Conservation (phyloP, 1,284 basidiomycete genomes). For the Rhodofomes roseus region DNA sequence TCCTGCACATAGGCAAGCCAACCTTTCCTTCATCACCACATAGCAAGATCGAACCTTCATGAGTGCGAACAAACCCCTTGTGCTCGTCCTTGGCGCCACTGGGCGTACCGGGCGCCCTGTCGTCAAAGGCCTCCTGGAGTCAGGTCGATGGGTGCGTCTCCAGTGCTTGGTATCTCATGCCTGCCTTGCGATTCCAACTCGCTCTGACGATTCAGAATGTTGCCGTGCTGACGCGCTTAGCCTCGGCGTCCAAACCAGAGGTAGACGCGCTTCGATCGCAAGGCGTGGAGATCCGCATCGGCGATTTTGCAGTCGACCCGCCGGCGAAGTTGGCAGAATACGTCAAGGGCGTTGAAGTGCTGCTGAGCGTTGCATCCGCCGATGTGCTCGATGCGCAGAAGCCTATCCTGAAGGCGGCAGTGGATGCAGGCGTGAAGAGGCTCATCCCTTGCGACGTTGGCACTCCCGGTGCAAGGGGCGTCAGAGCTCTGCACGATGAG, state of each 20-base stretch:
- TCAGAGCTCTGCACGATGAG: conserved; percentile 12
- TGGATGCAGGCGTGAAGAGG: conserved; percentile 15
- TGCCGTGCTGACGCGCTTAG: conserved; percentile 9
- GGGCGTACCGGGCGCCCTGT: conserved; percentile 17
- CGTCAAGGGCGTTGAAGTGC: conserved; percentile 12
- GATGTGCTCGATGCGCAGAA: conserved; percentile 8
- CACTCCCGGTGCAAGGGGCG: conserved; percentile 12
- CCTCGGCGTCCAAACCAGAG: conserved; percentile 12
- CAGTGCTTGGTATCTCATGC: not conserved
- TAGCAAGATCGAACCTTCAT: not conserved
- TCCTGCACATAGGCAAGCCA: too few species aligned
- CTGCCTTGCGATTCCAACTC: not conserved
- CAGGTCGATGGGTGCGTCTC: conserved; percentile 15
- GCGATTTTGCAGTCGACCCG: conserved; percentile 9
- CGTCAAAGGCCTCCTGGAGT: conserved; percentile 11
- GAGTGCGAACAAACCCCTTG: conserved; percentile 9
- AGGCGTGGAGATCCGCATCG: conserved; percentile 16
- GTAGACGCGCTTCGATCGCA: conserved; percentile 3
- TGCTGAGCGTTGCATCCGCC: conserved; percentile 13
- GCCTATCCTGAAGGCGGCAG: conserved; percentile 13
- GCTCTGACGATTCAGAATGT: conserved; percentile 7
- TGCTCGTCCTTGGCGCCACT: conserved; percentile 20
- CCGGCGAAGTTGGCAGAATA: conserved; percentile 8
- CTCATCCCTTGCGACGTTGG: conserved; percentile 17
- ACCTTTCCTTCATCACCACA: too few species aligned